phyloP scores from a whole-genome alignment of 768 basidiomycete genomes.

The Xerocomellus dryophilus region DNA sequence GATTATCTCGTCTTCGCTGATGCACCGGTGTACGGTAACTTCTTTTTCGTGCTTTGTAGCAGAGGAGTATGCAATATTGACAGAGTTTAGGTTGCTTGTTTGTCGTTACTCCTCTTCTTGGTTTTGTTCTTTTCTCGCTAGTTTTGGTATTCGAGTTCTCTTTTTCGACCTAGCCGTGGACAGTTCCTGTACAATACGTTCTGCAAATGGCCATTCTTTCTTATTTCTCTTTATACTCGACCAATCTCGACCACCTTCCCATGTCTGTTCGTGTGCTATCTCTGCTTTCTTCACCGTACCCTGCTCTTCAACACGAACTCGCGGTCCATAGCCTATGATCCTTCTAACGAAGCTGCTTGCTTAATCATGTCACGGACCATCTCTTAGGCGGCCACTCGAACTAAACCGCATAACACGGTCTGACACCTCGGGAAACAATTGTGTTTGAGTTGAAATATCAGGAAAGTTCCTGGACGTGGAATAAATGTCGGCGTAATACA shows the following conservation, averaged over 20 bases:
- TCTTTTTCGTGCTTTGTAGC: constrained; percentile 14
- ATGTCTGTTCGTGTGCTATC: constrained; percentile 11
- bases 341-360: constrained; percentile 13
- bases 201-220: constrained; percentile 17
- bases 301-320: background rate
- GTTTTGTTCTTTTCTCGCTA: constrained; percentile 5
- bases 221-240: constrained; percentile 35
- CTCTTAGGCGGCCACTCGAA: background rate
- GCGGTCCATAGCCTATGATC: constrained; percentile 17
- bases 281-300: constrained; percentile 2
- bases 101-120: background rate
- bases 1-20: constrained; percentile 33
- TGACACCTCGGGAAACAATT: too few species aligned
- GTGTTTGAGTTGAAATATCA: background rate
- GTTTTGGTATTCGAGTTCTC: background rate
- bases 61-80: constrained; percentile 26
- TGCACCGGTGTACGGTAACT: constrained; percentile 17
- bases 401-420: background rate
- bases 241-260: background rate
- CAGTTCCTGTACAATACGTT: constrained; percentile 23
- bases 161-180: constrained; percentile 7
- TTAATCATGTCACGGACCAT: constrained; percentile 11
- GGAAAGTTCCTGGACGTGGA: background rate
- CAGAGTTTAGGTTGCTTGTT: constrained; percentile 1
- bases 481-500: background rate